Percentiles rank a stretch among this genome's conserved stretches.
Conservation (phyloP, 2,329 filamentous ascomycete species). For the Alternaria postmessia region DNA sequence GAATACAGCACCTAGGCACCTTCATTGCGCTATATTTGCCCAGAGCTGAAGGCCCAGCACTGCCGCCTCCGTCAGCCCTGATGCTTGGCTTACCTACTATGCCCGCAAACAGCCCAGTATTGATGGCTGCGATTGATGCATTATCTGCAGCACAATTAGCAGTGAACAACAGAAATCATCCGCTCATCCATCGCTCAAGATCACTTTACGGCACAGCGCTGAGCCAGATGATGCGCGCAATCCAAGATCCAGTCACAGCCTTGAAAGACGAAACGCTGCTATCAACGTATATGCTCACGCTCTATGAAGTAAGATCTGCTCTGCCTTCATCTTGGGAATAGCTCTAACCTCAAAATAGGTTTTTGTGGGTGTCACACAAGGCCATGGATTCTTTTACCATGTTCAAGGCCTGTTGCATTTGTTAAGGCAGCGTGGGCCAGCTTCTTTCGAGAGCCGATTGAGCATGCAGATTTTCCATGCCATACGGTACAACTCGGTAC, state of each 20-base stretch:
- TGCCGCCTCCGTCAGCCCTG: conserved; percentile 48
- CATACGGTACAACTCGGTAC: conserved; percentile 48
- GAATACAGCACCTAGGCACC: conserved; percentile 44
- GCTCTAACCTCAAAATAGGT: conserved; percentile 31
- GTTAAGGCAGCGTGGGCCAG: conserved; percentile 42
- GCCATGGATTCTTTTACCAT: conserved; percentile 50
- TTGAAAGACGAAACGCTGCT: conserved; percentile 46
- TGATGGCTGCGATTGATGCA: conserved; percentile 45
- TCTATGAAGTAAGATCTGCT: conserved; percentile 40
- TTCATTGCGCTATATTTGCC: conserved; percentile 47
- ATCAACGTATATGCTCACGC: conserved; percentile 45
- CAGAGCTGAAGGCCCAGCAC: conserved; percentile 33
- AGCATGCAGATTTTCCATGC: conserved; percentile 47
- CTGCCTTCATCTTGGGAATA: not conserved
- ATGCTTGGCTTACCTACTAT: conserved; percentile 44
- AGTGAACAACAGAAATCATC: conserved; percentile 39
- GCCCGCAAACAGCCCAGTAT: conserved; percentile 42
- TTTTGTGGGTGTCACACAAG: conserved; percentile 45
- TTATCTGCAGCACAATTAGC: conserved; percentile 47
- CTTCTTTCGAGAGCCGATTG: conserved; percentile 39
- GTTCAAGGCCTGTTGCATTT: conserved; percentile 47
- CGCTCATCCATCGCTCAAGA: conserved; percentile 44
- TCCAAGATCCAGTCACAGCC: conserved; percentile 36
- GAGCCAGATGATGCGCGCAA: conserved; percentile 41
- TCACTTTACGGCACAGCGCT: conserved; percentile 47